phyloP scores from a whole-genome alignment of 192 early-diverging fungal genomes.

The Coemansia sp. region DNA sequence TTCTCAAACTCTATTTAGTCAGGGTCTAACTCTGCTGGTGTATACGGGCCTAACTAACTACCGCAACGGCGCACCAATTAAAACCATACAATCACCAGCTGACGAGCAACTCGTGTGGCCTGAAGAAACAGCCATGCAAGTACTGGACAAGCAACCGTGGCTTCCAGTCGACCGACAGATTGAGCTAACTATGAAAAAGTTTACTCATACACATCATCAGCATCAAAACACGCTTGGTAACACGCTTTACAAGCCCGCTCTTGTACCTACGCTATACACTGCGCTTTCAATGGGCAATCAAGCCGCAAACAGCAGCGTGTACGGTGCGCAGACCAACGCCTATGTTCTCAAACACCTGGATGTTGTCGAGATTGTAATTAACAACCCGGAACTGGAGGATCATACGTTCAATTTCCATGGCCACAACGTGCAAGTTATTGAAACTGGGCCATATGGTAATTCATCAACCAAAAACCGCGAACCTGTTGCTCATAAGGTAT shows the following conservation, averaged over 20 bases:
- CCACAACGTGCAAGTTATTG: too few species aligned
- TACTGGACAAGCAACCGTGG: not conserved
- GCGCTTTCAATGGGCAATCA: too few species aligned
- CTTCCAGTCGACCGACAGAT: conserved; percentile 14
- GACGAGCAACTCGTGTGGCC: conserved; percentile 8
- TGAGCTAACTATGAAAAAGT: not conserved
- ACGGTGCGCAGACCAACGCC: conserved; percentile 22
- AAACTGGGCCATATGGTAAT: conserved; percentile 6
- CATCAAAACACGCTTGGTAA: not conserved
- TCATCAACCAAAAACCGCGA: conserved; percentile 55
- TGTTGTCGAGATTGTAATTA: conserved; percentile 62
- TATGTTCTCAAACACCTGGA: conserved; percentile 61
- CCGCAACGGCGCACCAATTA: conserved; percentile 1
- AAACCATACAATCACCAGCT: not conserved
- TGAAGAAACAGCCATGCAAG: conserved; percentile 15
- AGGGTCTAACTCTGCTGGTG: conserved; percentile 39
- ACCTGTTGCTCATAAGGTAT: not conserved
- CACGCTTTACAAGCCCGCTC: not conserved
- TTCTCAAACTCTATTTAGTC: conserved; percentile 57
- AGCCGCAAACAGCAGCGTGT: too few species aligned
- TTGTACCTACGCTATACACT: too few species aligned
- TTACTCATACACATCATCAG: not conserved
- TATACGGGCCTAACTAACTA: conserved; percentile 24
- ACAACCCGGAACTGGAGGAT: conserved; percentile 48
- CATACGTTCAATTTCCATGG: too few species aligned